phyloP scores from a whole-genome alignment of 768 basidiomycete genomes.

The Clathrus columnatus region DNA sequence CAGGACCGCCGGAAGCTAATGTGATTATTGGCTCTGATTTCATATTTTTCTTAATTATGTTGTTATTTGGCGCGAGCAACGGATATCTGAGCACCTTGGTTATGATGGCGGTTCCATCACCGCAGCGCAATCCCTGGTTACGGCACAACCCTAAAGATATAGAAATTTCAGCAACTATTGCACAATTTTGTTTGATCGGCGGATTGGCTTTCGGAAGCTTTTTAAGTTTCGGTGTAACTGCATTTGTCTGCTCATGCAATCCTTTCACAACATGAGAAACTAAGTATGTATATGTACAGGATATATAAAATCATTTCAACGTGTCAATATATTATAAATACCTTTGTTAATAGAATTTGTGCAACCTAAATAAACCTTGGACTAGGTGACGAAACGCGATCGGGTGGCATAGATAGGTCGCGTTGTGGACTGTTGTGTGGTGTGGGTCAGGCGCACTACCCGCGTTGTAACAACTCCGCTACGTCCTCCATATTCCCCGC shows the following conservation, averaged over 20 bases:
- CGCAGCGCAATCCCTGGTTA: constrained; percentile 69
- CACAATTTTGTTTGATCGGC: constrained; percentile 67
- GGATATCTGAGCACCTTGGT: constrained; percentile 72
- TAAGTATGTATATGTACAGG: neutral
- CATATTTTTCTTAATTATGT: constrained; percentile 63
- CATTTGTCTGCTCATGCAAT: constrained; percentile 58
- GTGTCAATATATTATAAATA: neutral
- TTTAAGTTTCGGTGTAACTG: constrained; percentile 71
- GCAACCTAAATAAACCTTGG: neutral
- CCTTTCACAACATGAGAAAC: constrained; percentile 37
- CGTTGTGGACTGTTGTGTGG: constrained; percentile 11
- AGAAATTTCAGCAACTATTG: constrained; percentile 76
- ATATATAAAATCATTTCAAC: neutral
- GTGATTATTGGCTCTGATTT: constrained; percentile 64
- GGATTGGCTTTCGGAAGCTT: constrained; percentile 72
- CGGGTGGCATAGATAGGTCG: constrained; percentile 7
- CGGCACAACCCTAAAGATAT: constrained; percentile 67
- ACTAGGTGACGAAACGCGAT: neutral
- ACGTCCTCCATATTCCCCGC: neutral
- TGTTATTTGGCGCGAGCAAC: constrained; percentile 68
- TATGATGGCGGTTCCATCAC: constrained; percentile 77
- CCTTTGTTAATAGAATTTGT: neutral
- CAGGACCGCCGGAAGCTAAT: constrained; percentile 19
- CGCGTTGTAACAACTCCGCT: constrained; percentile 5
- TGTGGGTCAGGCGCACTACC: constrained; percentile 1